Conservation (phyloP, 2,329 filamentous ascomycete species). For the Microcyclospora pomicola region DNA sequence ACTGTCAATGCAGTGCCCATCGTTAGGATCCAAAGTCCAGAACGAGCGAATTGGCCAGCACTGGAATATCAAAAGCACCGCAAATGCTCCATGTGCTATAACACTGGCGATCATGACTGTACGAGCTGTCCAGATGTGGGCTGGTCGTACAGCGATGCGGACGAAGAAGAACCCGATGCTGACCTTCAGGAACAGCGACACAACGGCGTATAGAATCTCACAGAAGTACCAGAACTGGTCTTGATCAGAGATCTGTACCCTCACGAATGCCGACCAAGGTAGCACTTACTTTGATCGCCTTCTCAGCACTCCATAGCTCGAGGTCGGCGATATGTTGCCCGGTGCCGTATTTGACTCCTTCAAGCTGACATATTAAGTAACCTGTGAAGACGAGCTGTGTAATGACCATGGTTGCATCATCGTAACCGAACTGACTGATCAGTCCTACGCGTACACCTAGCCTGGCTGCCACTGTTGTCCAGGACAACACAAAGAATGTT, state of each 20-base stretch:
- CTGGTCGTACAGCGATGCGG: constrained; percentile 33
- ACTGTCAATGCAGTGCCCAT: constrained; percentile 29
- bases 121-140: constrained; percentile 35
- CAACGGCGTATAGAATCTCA: constrained; percentile 40
- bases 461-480: constrained; percentile 24
- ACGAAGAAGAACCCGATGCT: constrained; percentile 42
- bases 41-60: constrained; percentile 40
- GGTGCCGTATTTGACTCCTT: constrained; percentile 26
- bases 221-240: constrained; percentile 40
- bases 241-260: not conserved
- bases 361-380: constrained; percentile 28
- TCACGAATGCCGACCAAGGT: not conserved
- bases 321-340: constrained; percentile 26
- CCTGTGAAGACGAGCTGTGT: constrained; percentile 26
- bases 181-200: constrained; percentile 36
- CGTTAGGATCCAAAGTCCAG: constrained; percentile 31
- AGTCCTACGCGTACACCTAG: constrained; percentile 25
- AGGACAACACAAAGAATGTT: constrained; percentile 27
- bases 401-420: constrained; percentile 29
- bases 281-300: constrained; percentile 9
- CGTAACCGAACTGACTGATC: constrained; percentile 26
- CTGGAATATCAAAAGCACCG: constrained; percentile 39
- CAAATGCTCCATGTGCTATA: constrained; percentile 34
- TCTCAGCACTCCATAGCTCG: constrained; percentile 8
- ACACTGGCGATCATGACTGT: constrained; percentile 33